A percentile compares a stretch with the other conserved stretches of the same genome.
phyloP scores from a whole-genome alignment of 2,329 filamentous ascomycete genomes.

The Fusarium mundagurra region DNA sequence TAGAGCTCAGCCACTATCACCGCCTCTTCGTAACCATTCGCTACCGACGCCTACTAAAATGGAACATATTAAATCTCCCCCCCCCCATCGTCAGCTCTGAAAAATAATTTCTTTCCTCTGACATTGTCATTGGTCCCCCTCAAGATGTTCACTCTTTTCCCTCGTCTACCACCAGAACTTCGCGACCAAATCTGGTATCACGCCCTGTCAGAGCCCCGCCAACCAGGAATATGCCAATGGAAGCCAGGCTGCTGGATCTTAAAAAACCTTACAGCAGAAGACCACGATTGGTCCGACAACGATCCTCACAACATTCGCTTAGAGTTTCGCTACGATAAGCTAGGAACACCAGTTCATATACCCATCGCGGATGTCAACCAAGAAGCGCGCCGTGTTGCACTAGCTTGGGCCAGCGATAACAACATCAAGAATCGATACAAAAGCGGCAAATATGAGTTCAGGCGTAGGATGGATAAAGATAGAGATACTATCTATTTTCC shows the following conservation, averaged over 20 bases:
- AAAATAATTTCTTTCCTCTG: too few species aligned
- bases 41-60: background rate
- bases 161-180: conserved; percentile 2
- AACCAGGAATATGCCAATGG: background rate
- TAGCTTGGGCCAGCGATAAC: background rate
- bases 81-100: accelerated
- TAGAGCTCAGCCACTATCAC: background rate
- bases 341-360: background rate
- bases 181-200: conserved; percentile 17
- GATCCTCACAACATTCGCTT: background rate
- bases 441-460: background rate
- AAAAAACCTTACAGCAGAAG: background rate
- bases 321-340: conserved; percentile 5
- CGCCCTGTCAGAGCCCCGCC: background rate
- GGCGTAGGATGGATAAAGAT: background rate
- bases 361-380: conserved; percentile 1
- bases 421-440: background rate
- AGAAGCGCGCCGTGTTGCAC: conserved; percentile 1
- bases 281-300: background rate
- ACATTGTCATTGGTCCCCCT: background rate
- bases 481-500: conserved; percentile 19
- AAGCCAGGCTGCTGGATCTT: conserved; percentile 6
- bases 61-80: background rate
- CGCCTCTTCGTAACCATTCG: background rate
- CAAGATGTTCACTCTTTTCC: conserved; percentile 7